phyloP scores from a whole-genome alignment of 495 filamentous ascomycete genomes.

The Penicillium coprophilum region DNA sequence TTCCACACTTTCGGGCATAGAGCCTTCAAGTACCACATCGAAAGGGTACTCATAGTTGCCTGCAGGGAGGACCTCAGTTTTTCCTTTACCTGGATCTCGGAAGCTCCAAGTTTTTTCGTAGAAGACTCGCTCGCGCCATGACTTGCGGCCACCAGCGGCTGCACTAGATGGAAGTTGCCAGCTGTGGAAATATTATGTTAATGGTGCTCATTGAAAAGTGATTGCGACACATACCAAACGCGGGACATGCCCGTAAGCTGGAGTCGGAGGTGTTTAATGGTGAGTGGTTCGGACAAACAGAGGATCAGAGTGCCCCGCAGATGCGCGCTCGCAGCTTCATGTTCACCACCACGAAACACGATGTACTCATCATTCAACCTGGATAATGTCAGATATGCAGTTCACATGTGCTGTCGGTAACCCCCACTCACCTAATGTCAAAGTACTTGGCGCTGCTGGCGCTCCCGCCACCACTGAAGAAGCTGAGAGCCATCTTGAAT shows the following conservation, averaged over 20 bases:
- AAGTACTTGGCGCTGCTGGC: slow-evolving; percentile 55
- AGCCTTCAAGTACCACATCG: slow-evolving; percentile 71
- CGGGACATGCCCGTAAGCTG: slow-evolving; percentile 69
- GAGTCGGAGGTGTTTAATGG: slow-evolving; percentile 69
- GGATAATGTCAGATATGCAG: slow-evolving; percentile 10
- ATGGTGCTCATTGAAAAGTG: not conserved
- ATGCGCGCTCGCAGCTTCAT: slow-evolving; percentile 73
- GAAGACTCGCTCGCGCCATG: slow-evolving; percentile 55
- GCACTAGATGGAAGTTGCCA: slow-evolving; percentile 50
- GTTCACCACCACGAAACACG: slow-evolving; percentile 70
- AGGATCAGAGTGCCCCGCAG: slow-evolving; percentile 74
- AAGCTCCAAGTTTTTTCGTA: slow-evolving; percentile 58
- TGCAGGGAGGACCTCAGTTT: slow-evolving; percentile 61
- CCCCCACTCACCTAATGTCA: slow-evolving; percentile 51
- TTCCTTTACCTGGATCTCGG: slow-evolving; percentile 47
- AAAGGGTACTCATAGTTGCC: slow-evolving; percentile 94
- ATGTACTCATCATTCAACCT: slow-evolving; percentile 80
- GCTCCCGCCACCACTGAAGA: slow-evolving; percentile 49
- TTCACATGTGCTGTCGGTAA: not conserved
- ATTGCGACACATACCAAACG: slow-evolving; percentile 55
- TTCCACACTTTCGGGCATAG: slow-evolving; percentile 83
- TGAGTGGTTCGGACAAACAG: slow-evolving; percentile 66
- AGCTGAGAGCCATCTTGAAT: slow-evolving; percentile 49
- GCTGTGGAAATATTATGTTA: slow-evolving; percentile 28
- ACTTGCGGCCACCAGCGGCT: slow-evolving; percentile 45